Percentiles rank a stretch among this genome's conserved stretches.
These are phyloP conservation scores for Parsonsia alboflavescens DNA, from an alignment of 257 asterid genomes.

Conservation along the genomic window DNA sequence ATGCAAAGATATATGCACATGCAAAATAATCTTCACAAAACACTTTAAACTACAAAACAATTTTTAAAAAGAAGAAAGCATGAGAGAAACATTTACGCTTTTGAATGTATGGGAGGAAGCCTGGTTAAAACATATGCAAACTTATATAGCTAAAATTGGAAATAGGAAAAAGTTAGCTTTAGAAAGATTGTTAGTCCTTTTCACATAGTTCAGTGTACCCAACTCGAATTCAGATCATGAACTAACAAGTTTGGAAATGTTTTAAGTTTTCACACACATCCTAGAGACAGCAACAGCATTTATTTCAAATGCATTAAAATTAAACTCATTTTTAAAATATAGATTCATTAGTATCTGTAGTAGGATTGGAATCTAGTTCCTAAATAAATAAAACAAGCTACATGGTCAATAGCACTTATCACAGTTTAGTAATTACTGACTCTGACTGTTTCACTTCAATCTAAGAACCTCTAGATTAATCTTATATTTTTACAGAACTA, in stretches of 20 bases:
- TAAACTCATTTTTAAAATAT: background rate
- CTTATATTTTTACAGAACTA: no score
- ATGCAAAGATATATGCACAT: background rate
- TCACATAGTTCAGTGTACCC: background rate
- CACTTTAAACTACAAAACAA: background rate
- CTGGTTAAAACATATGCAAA: background rate
- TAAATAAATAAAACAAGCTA: background rate
- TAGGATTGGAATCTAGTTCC: background rate
- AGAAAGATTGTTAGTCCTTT: background rate
- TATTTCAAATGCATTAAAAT: no score
- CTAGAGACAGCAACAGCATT: no score
- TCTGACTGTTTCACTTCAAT: no score
- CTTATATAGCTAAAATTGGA: background rate
- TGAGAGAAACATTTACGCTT: background rate
- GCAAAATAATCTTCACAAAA: background rate
- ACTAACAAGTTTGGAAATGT: background rate
- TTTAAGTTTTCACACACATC: background rate
- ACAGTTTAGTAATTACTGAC: background rate
- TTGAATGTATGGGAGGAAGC: background rate
- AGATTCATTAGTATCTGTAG: background rate
- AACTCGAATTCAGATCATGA: background rate
- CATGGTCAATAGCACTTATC: background rate
- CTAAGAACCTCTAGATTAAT: no score
- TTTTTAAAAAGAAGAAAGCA: background rate
- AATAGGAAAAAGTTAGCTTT: background rate